phyloP scores from a whole-genome alignment of 73 alveolate genomes.

The Effrenium voratum region DNA sequence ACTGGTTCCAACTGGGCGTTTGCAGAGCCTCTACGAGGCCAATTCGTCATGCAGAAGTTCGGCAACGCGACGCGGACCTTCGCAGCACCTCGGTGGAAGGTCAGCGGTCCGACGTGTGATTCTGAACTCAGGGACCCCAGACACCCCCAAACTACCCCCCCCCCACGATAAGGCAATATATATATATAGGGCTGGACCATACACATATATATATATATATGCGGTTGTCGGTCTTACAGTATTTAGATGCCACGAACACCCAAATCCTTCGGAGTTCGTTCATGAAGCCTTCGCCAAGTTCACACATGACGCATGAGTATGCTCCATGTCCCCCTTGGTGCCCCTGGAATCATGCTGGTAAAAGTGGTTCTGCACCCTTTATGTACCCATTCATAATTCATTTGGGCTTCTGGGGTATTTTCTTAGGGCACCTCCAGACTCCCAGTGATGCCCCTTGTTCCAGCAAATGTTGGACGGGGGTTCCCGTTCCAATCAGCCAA shows the following conservation, averaged over 20 bases:
- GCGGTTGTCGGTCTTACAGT: too few species aligned
- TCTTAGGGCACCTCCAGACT: background rate
- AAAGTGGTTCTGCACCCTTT: background rate
- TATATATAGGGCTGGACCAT: background rate
- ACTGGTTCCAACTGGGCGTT: background rate
- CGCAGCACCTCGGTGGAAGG: conserved; percentile 18
- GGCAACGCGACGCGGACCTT: conserved; percentile 63
- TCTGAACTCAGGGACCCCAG: too few species aligned
- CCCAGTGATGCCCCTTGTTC: too few species aligned
- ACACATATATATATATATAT: background rate
- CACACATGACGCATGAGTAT: too few species aligned
- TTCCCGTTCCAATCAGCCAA: too few species aligned
- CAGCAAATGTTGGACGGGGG: too few species aligned
- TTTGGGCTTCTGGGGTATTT: background rate
- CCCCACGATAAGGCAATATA: background rate
- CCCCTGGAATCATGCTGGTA: background rate
- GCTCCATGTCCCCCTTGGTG: too few species aligned
- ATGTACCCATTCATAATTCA: background rate
- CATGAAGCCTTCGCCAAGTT: too few species aligned
- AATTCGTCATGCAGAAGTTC: conserved; percentile 75
- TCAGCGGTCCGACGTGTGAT: too few species aligned
- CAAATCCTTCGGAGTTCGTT: too few species aligned
- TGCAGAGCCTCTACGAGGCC: conserved; percentile 31
- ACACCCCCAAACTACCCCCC: too few species aligned
- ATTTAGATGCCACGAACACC: too few species aligned